phyloP scores from a whole-genome alignment of 345 rosid genomes.

The Moricandia arvensis region DNA sequence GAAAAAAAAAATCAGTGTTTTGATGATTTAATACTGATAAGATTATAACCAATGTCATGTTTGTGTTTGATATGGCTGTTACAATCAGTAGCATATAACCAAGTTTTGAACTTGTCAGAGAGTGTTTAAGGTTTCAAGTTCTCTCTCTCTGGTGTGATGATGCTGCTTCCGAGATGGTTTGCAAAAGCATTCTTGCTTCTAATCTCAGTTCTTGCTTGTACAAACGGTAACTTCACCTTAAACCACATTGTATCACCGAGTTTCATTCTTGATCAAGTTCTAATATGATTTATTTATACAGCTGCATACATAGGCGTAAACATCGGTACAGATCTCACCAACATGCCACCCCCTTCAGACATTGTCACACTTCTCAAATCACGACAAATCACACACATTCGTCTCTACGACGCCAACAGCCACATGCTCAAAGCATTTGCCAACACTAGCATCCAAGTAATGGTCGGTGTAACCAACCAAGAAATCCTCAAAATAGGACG shows the following conservation, averaged over 20 bases:
- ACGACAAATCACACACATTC: slow-evolving; percentile 70
- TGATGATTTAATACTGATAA: background rate
- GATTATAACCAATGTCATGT: background rate
- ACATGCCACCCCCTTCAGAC: slow-evolving; percentile 71
- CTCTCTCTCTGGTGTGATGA: slow-evolving; percentile 46
- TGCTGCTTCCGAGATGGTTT: slow-evolving; percentile 55
- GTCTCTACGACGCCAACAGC: slow-evolving; percentile 81
- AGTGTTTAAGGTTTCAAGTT: background rate
- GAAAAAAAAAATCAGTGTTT: no score
- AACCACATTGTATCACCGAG: background rate
- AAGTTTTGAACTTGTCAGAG: slow-evolving; percentile 7
- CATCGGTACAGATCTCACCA: slow-evolving; percentile 79
- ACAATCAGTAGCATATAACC: background rate
- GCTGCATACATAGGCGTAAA: slow-evolving; percentile 86
- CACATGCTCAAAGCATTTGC: slow-evolving; percentile 90
- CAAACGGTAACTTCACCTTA: slow-evolving; percentile 50
- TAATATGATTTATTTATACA: slow-evolving; percentile 23
- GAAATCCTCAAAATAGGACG: slow-evolving; percentile 83
- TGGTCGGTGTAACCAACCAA: slow-evolving; percentile 74
- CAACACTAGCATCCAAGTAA: slow-evolving; percentile 71
- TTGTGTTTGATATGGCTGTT: background rate
- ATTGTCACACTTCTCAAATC: slow-evolving; percentile 57
- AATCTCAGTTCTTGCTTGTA: slow-evolving; percentile 37
- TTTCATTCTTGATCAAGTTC: background rate
- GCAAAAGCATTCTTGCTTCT: slow-evolving; percentile 46